phyloP scores from a whole-genome alignment of 2,329 filamentous ascomycete genomes.

The Diaporthe sp. region DNA sequence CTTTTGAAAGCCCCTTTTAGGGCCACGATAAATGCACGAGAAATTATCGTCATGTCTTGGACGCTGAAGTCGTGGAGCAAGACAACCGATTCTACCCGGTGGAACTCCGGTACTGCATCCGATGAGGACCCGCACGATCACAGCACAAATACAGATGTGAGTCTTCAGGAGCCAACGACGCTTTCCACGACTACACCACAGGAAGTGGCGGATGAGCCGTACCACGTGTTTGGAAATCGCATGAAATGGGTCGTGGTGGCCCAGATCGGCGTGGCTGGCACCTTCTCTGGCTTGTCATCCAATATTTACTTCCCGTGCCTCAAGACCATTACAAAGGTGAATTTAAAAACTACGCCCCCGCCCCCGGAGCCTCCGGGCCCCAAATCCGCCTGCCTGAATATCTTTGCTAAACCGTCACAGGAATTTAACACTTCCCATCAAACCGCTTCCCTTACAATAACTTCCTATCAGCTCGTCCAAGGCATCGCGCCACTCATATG shows the following conservation, averaged over 20 bases:
- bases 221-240: constrained; percentile 53
- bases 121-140: neutral
- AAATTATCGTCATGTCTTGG: too few relatives aligned
- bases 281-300: constrained; percentile 66
- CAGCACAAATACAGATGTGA: neutral
- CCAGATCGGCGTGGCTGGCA: constrained; percentile 62
- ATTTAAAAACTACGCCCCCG: neutral
- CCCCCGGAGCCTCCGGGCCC: neutral
- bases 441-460: constrained; percentile 56
- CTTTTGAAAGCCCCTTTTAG: neutral
- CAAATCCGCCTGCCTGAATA: neutral
- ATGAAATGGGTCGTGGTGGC: constrained; percentile 62
- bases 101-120: neutral
- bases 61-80: neutral
- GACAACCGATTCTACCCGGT: neutral
- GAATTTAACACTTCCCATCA: constrained; percentile 49
- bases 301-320: constrained; percentile 66
- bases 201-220: constrained; percentile 38
- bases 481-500: constrained; percentile 63
- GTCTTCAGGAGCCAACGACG: neutral
- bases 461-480: constrained; percentile 64
- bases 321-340: constrained; percentile 52
- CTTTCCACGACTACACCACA: too few relatives aligned
- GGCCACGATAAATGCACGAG: too few relatives aligned
- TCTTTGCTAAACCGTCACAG: constrained; percentile 19